A percentile compares a stretch with the other conserved stretches of the same genome.
phyloP scores from a whole-genome alignment of 2,329 filamentous ascomycete genomes.

The Talaromyces verruculosus region DNA sequence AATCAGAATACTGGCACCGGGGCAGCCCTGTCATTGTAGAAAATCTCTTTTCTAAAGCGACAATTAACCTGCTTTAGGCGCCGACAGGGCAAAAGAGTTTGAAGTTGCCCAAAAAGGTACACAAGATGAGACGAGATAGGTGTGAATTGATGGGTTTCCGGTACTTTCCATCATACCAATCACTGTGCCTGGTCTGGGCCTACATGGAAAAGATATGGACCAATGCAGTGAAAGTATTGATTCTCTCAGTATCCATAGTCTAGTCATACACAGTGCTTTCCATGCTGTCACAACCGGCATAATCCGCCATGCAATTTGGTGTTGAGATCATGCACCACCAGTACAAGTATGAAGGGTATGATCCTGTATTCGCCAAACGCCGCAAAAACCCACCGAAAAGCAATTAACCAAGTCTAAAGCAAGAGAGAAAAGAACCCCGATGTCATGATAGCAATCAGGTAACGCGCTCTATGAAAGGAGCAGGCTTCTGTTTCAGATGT shows the following conservation, averaged over 20 bases:
- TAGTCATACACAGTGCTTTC: background rate
- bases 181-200: background rate
- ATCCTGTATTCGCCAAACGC: constrained; percentile 1
- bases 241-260: background rate
- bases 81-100: background rate
- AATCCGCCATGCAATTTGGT: background rate
- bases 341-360: background rate
- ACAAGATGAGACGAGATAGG: background rate
- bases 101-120: background rate
- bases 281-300: background rate
- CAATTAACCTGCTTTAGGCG: background rate
- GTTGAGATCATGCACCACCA: background rate
- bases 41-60: background rate
- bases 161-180: background rate
- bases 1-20: background rate
- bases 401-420: background rate
- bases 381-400: background rate
- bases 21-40: background rate
- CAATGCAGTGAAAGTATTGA: background rate
- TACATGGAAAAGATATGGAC: background rate
- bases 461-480: constrained; percentile 19
- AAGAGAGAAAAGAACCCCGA: background rate
- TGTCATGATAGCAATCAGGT: constrained; percentile 1
- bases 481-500: constrained; percentile 19
- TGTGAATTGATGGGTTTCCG: background rate